Conservation (phyloP, 805 yeast genomes). For the Candida caryicola region DNA sequence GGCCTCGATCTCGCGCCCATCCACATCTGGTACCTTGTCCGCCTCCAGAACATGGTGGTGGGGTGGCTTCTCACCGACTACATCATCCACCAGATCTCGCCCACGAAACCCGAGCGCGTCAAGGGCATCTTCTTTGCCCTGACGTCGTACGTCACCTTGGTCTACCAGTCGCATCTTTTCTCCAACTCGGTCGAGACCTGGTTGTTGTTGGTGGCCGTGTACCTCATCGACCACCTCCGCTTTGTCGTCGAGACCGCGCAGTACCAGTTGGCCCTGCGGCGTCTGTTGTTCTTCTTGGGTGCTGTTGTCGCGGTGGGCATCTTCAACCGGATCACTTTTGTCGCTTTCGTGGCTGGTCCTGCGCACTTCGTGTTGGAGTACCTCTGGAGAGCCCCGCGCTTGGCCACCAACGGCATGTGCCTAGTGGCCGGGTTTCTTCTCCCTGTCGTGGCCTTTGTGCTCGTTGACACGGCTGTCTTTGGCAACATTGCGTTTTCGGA, state of each 20-base stretch:
- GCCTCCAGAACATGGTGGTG: constrained; percentile 47
- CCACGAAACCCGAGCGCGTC: constrained; percentile 48
- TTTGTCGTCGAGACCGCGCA: constrained; percentile 6
- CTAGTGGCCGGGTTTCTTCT: constrained; percentile 26
- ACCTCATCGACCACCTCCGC: constrained; percentile 46
- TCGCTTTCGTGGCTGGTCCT: constrained; percentile 72
- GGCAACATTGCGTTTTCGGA: constrained; percentile 5
- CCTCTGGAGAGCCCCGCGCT: constrained; percentile 26
- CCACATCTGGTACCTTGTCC: constrained; percentile 49
- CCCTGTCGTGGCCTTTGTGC: constrained; percentile 37
- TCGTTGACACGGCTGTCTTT: constrained; percentile 54
- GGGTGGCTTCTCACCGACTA: constrained; percentile 39
- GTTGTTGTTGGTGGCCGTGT: constrained; percentile 49
- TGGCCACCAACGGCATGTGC: constrained; percentile 15
- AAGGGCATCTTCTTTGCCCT: constrained; percentile 48
- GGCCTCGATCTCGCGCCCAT: constrained; percentile 44
- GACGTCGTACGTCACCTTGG: constrained; percentile 68
- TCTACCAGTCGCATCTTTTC: constrained; percentile 82
- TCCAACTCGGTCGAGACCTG: constrained; percentile 82
- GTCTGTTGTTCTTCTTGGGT: constrained; percentile 39
- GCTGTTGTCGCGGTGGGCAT: constrained; percentile 58
- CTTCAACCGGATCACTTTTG: constrained; percentile 84
- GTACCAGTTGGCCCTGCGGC: not conserved
- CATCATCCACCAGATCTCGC: constrained; percentile 46
- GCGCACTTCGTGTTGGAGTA: constrained; percentile 43